Percentiles rank a stretch among this genome's conserved stretches.
Conservation (phyloP, 169 alveolate species). For the Cryptosporidium muris region DNA sequence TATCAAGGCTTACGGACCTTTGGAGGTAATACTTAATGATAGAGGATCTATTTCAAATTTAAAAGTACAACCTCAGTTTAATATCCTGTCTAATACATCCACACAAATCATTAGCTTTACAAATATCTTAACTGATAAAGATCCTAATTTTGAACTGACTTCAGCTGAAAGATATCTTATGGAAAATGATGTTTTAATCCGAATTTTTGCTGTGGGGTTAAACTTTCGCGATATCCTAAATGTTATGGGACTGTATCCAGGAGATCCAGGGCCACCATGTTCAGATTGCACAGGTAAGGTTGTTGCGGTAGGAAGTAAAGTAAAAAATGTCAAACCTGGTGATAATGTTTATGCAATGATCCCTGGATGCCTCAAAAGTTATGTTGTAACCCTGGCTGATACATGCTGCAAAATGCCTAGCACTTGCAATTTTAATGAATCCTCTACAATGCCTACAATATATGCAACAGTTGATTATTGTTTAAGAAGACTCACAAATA, state of each 20-base stretch:
- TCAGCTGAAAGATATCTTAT: neutral
- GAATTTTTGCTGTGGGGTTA: constrained; percentile 76
- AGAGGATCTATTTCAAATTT: constrained; percentile 69
- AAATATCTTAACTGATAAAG: constrained; percentile 7
- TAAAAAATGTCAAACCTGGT: constrained; percentile 49
- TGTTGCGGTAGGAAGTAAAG: constrained; percentile 46
- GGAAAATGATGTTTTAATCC: constrained; percentile 71
- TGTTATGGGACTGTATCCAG: constrained; percentile 72
- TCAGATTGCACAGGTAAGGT: constrained; percentile 67
- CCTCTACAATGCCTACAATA: constrained; percentile 62
- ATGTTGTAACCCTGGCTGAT: constrained; percentile 51
- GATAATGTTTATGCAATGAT: constrained; percentile 71
- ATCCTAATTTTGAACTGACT: neutral
- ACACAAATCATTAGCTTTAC: constrained; percentile 4
- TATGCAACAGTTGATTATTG: constrained; percentile 59
- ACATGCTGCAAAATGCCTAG: constrained; percentile 53
- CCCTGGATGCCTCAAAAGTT: constrained; percentile 71
- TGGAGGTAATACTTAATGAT: constrained; percentile 7
- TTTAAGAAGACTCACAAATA: constrained; percentile 32
- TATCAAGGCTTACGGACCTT: constrained; percentile 26
- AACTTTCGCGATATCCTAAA: constrained; percentile 76
- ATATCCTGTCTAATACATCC: constrained; percentile 7
- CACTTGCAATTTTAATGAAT: constrained; percentile 30
- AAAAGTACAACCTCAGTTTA: neutral
- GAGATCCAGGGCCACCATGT: constrained; percentile 68